A percentile compares a stretch with the other conserved stretches of the same genome.
Evolutionary conservation across 768 basidiomycete species (phyloP).

Genomic region (Mycena kentingensis): DNA sequence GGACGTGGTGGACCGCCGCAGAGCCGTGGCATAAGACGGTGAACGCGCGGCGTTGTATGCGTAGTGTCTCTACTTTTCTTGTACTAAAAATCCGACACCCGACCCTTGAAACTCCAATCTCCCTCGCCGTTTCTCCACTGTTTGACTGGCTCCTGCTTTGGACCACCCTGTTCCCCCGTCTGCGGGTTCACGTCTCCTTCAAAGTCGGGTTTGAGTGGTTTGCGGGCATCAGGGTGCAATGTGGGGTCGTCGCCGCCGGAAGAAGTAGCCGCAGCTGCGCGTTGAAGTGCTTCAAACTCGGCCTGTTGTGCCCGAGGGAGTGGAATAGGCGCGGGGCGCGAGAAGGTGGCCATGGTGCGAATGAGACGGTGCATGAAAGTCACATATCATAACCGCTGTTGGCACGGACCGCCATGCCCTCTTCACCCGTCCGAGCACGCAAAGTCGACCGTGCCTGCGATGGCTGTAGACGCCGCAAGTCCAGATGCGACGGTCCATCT

Average conservation of each 20-base stretch:
- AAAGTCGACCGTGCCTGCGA: slow-evolving; percentile 62
- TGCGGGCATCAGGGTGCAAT: slow-evolving; percentile 70
- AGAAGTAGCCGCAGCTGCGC: slow-evolving; percentile 46
- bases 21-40: slow-evolving; percentile 80
- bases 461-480: slow-evolving; percentile 58
- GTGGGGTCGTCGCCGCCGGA: slow-evolving; percentile 45
- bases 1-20: slow-evolving; percentile 73
- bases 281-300: slow-evolving; percentile 84
- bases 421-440: slow-evolving; percentile 37
- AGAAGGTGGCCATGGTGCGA: slow-evolving; percentile 36
- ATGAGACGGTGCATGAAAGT: background rate
- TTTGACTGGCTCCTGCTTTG: slow-evolving; percentile 80
- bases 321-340: slow-evolving; percentile 71
- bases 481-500: slow-evolving; percentile 60
- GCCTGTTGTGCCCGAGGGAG: slow-evolving; percentile 76
- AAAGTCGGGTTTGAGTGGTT: slow-evolving; percentile 64
- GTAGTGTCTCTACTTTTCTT: slow-evolving; percentile 11
- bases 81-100: slow-evolving; percentile 79
- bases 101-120: slow-evolving; percentile 91
- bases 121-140: slow-evolving; percentile 60
- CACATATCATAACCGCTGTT: background rate
- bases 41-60: slow-evolving; percentile 28
- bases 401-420: background rate
- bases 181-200: slow-evolving; percentile 78
- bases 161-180: slow-evolving; percentile 86